Conservation (phyloP, 352 stramenopile species). For the Globisporangium paroecandrum region DNA sequence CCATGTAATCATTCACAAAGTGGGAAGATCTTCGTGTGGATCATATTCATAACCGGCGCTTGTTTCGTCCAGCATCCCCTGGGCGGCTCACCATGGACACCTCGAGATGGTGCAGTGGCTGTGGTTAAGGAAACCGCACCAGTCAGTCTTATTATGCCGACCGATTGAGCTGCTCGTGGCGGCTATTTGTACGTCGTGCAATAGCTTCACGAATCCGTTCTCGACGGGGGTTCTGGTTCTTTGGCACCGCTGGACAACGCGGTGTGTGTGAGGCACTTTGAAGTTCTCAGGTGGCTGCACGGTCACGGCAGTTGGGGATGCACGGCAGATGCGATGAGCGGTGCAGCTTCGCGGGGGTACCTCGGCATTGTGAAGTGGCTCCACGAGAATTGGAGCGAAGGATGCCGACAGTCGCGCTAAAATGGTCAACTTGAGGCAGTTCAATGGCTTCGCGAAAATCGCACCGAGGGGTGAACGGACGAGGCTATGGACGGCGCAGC, state of each 20-base stretch:
- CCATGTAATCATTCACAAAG: too few relatives aligned
- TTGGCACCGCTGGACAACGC: too few relatives aligned
- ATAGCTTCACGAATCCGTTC: background rate
- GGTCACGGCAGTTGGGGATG: background rate
- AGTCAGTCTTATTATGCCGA: too few relatives aligned
- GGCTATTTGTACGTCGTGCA: background rate
- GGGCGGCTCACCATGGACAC: too few relatives aligned
- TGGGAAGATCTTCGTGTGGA: too few relatives aligned
- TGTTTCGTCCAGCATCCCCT: too few relatives aligned
- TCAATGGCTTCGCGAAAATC: slow-evolving; percentile 1
- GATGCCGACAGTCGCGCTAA: background rate
- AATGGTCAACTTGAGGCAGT: background rate
- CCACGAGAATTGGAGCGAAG: background rate
- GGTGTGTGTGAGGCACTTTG: too few relatives aligned
- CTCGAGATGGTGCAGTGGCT: too few relatives aligned
- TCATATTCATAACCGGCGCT: too few relatives aligned
- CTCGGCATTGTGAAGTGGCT: background rate
- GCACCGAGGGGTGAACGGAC: background rate
- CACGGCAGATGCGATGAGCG: background rate
- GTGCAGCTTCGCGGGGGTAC: background rate
- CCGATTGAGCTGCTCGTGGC: background rate
- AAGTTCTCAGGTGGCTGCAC: too few relatives aligned
- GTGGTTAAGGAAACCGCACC: too few relatives aligned
- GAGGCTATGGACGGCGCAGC: too few relatives aligned
- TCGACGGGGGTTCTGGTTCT: background rate